phyloP scores from a whole-genome alignment of 1,284 basidiomycete genomes.

The Boletus hoseneyae region DNA sequence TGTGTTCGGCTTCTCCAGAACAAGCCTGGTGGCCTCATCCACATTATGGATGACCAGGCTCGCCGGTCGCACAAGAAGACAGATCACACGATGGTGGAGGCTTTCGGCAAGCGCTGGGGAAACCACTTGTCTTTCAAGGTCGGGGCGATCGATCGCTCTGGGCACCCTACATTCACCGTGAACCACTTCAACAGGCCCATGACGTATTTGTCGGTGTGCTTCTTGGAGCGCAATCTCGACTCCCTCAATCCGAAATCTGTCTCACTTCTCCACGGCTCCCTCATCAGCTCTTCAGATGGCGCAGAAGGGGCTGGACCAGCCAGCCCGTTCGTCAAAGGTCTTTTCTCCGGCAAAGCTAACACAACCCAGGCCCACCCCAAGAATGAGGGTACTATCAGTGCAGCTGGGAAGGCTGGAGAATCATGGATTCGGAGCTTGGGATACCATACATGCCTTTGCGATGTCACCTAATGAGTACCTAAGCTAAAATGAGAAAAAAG shows the following conservation, averaged over 20 bases:
- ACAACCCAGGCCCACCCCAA: constrained; percentile 88
- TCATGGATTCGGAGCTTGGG: too few species aligned
- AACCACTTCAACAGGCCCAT: too few species aligned
- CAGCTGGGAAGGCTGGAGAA: too few species aligned
- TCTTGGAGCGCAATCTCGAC: too few species aligned
- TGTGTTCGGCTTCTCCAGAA: constrained; percentile 46
- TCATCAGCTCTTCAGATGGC: constrained; percentile 37
- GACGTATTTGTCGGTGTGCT: too few species aligned
- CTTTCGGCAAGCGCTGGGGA: constrained; percentile 87
- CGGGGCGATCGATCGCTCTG: too few species aligned
- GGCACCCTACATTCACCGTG: too few species aligned
- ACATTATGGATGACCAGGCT: constrained; percentile 98
- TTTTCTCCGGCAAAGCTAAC: constrained; percentile 88
- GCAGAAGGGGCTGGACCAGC: constrained; percentile 70
- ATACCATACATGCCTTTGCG: too few species aligned
- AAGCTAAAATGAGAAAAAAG: too few species aligned
- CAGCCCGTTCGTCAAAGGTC: constrained; percentile 87
- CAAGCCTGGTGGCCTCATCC: constrained; percentile 86
- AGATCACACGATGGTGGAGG: constrained; percentile 92
- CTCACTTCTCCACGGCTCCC: constrained; percentile 76
- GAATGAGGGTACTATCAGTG: constrained; percentile 77
- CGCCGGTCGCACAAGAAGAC: constrained; percentile 85
- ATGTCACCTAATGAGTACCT: too few species aligned
- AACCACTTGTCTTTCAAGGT: constrained; percentile 48
- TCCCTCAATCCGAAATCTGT: constrained; percentile 57